phyloP scores from a whole-genome alignment of 2,329 filamentous ascomycete genomes.

The Cladobotryum protrusum region DNA sequence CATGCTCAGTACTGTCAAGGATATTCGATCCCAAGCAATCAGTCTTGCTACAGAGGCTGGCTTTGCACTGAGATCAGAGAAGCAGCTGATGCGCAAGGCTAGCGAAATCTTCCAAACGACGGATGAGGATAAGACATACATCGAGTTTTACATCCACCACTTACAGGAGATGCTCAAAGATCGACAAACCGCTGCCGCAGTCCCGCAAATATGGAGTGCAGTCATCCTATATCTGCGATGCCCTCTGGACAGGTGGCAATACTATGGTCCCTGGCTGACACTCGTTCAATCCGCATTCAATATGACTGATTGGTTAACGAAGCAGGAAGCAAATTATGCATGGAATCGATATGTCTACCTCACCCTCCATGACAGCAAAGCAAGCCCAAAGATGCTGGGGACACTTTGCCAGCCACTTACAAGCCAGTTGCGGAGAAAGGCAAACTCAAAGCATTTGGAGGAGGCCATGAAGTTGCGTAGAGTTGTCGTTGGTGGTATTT shows the following conservation, averaged over 20 bases:
- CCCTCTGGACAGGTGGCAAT: conserved; percentile 62
- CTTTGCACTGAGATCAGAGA: conserved; percentile 62
- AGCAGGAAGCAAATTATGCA: conserved; percentile 70
- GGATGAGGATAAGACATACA: conserved; percentile 53
- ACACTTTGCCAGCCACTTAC: conserved; percentile 60
- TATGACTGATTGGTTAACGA: conserved; percentile 62
- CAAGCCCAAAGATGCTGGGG: conserved; percentile 31
- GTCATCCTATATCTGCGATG: conserved; percentile 71
- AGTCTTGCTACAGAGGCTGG: conserved; percentile 66
- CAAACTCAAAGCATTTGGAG: conserved; percentile 49
- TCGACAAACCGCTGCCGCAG: conserved; percentile 45
- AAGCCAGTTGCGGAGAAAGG: conserved; percentile 62
- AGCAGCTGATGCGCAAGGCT: conserved; percentile 59
- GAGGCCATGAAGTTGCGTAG: conserved; percentile 44
- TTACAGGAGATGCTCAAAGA: conserved; percentile 63
- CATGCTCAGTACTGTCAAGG: conserved; percentile 71
- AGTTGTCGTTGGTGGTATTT: conserved; percentile 61
- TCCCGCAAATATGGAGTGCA: conserved; percentile 86
- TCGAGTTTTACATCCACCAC: conserved; percentile 60
- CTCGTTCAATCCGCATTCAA: conserved; percentile 83
- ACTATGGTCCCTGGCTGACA: conserved; percentile 67
- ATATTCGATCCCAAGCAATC: conserved; percentile 70
- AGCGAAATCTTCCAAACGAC: conserved; percentile 54
- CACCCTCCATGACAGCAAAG: conserved; percentile 57
- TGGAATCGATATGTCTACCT: conserved; percentile 82